Evolutionary conservation across 768 basidiomycete species (phyloP).

Genomic region (Suillus lakei): DNA sequence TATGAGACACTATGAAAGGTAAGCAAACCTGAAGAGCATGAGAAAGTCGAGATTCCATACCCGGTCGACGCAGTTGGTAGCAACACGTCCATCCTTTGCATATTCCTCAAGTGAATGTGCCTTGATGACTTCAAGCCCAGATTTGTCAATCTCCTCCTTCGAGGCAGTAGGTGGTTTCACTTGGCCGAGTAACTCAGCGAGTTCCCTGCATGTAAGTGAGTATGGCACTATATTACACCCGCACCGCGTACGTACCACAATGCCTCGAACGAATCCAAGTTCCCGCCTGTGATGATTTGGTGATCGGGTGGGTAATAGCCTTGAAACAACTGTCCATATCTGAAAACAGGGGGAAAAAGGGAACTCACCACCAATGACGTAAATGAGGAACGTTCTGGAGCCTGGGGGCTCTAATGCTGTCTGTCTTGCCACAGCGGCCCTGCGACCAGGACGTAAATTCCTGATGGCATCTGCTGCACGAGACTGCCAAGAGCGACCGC

Average conservation of each 20-base stretch:
- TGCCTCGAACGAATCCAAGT: conserved; percentile 80
- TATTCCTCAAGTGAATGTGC: conserved; percentile 51
- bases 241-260: conserved; percentile 59
- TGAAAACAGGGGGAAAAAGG: conserved; percentile 8
- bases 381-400: conserved; percentile 85
- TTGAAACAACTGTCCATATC: conserved; percentile 29
- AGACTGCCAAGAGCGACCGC: conserved; percentile 57
- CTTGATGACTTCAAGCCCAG: conserved; percentile 79
- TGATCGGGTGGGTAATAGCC: conserved; percentile 95
- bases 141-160: conserved; percentile 84
- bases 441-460: conserved; percentile 50
- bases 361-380: conserved; percentile 79
- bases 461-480: conserved; percentile 68
- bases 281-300: conserved; percentile 82
- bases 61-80: conserved; percentile 79
- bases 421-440: conserved; percentile 25
- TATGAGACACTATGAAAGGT: conserved; percentile 66
- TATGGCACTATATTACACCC: conserved; percentile 5
- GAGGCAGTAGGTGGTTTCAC: conserved; percentile 83
- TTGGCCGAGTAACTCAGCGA: conserved; percentile 83
- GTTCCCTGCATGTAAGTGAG: conserved; percentile 53
- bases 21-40: neutral
- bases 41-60: conserved; percentile 47
- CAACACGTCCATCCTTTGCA: conserved; percentile 65
- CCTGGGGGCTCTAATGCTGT: conserved; percentile 29